Percentiles rank a stretch among this genome's conserved stretches.
phyloP scores from a whole-genome alignment of 2,329 filamentous ascomycete genomes.

The Monosporascus sp. region DNA sequence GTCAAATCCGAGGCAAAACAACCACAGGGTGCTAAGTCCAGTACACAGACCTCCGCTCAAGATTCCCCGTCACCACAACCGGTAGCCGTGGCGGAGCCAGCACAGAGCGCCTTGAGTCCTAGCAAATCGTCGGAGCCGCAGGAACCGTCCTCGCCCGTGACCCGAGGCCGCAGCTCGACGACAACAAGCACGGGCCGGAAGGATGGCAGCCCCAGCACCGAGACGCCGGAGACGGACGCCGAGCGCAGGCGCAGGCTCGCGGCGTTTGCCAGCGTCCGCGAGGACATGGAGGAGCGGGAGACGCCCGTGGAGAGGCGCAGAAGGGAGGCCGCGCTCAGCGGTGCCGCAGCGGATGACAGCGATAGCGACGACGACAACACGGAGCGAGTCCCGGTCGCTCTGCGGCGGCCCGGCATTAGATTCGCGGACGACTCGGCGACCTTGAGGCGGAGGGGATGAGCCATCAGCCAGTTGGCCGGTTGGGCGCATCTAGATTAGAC shows the following conservation, averaged over 20 bases:
- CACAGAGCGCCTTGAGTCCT: slow-evolving; percentile 15
- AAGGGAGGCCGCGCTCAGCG: slow-evolving; percentile 63
- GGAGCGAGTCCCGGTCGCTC: slow-evolving; percentile 44
- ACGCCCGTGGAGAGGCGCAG: slow-evolving; percentile 71
- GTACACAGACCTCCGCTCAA: slow-evolving; percentile 25
- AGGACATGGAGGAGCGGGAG: slow-evolving; percentile 49
- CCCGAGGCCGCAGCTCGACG: slow-evolving; percentile 18
- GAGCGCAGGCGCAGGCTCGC: slow-evolving; percentile 63
- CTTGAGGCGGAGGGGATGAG: slow-evolving; percentile 11
- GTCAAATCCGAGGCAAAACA: slow-evolving; percentile 45
- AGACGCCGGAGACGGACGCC: slow-evolving; percentile 60
- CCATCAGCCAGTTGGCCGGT: no score
- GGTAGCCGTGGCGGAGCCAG: slow-evolving; percentile 22
- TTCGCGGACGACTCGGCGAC: slow-evolving; percentile 49
- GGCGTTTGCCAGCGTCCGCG: slow-evolving; percentile 40
- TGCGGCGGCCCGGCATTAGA: slow-evolving; percentile 49
- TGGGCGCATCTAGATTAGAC: neutral
- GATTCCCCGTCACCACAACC: slow-evolving; percentile 12
- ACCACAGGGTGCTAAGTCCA: neutral
- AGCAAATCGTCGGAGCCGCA: slow-evolving; percentile 13
- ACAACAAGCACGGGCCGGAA: neutral
- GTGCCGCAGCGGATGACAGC: slow-evolving; percentile 37
- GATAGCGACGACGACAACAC: slow-evolving; percentile 56
- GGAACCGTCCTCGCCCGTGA: neutral
- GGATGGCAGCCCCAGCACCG: slow-evolving; percentile 24